A percentile compares a stretch with the other conserved stretches of the same genome.
These are phyloP conservation scores for Arabidopsis arenosa DNA, from an alignment of 345 rosid species.

Conservation along the genomic window DNA sequence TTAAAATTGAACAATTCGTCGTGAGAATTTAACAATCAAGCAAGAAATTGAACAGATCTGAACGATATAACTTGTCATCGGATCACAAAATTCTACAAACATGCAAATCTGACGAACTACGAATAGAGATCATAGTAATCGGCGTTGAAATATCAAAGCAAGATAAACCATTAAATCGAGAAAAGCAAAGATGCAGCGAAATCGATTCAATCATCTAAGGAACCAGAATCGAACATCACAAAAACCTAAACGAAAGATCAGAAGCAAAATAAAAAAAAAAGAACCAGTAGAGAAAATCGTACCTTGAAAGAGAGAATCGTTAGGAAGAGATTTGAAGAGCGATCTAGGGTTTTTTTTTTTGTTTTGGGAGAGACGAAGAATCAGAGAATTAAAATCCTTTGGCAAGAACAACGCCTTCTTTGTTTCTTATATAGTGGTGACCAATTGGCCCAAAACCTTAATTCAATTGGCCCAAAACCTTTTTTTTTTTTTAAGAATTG, in stretches of 20 bases:
- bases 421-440: background rate
- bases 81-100: background rate
- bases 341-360: background rate
- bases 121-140: no score
- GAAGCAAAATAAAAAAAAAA: background rate
- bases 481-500: no score
- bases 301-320: background rate
- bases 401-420: background rate
- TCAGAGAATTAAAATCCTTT: background rate
- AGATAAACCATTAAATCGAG: no score
- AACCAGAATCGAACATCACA: no score
- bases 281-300: background rate
- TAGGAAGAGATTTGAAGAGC: background rate
- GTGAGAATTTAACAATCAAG: background rate
- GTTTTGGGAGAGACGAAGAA: background rate
- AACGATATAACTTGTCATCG: no score
- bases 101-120: no score
- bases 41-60: background rate
- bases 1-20: background rate
- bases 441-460: background rate
- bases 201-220: no score
- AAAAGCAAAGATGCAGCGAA: no score
- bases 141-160: no score
- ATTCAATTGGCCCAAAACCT: background rate
- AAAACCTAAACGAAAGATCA: background rate